Conservation (phyloP, 2,329 filamentous ascomycete species). For the Simplicillium sp. region DNA sequence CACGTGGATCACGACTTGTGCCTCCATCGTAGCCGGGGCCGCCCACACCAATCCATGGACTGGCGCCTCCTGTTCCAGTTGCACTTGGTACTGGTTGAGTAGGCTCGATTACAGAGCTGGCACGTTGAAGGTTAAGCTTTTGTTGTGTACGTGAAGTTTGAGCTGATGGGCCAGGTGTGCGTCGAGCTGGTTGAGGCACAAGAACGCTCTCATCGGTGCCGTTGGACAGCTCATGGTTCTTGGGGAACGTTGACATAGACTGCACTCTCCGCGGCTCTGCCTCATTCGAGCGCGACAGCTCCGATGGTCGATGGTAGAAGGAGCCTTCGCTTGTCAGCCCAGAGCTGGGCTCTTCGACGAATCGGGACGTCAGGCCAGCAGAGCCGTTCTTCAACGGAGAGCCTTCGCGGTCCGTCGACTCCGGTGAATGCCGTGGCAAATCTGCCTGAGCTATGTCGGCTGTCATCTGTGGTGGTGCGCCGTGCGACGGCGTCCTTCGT, state of each 20-base stretch:
- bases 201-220: slow-evolving; percentile 32
- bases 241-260: slow-evolving; percentile 28
- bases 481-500: slow-evolving; percentile 52
- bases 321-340: slow-evolving; percentile 41
- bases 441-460: slow-evolving; percentile 37
- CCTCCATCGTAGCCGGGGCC: slow-evolving; percentile 44
- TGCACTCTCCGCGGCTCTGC: slow-evolving; percentile 28
- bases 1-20: slow-evolving; percentile 47
- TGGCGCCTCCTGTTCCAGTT: slow-evolving; percentile 29
- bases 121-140: slow-evolving; percentile 65
- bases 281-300: slow-evolving; percentile 19
- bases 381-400: slow-evolving; percentile 17
- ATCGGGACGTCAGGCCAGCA: slow-evolving; percentile 48
- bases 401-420: slow-evolving; percentile 16
- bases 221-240: slow-evolving; percentile 13
- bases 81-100: slow-evolving; percentile 31
- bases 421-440: slow-evolving; percentile 24
- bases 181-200: slow-evolving; percentile 31
- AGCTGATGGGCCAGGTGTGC: slow-evolving; percentile 30
- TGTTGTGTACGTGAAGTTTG: slow-evolving; percentile 63
- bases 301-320: slow-evolving; percentile 32
- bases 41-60: slow-evolving; percentile 41
- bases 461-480: slow-evolving; percentile 57
- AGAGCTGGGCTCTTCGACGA: slow-evolving; percentile 42
- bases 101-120: slow-evolving; percentile 62